Evolutionary conservation across 768 basidiomycete species (phyloP).

Genomic region (Hebeloma cylindrosporum): DNA sequence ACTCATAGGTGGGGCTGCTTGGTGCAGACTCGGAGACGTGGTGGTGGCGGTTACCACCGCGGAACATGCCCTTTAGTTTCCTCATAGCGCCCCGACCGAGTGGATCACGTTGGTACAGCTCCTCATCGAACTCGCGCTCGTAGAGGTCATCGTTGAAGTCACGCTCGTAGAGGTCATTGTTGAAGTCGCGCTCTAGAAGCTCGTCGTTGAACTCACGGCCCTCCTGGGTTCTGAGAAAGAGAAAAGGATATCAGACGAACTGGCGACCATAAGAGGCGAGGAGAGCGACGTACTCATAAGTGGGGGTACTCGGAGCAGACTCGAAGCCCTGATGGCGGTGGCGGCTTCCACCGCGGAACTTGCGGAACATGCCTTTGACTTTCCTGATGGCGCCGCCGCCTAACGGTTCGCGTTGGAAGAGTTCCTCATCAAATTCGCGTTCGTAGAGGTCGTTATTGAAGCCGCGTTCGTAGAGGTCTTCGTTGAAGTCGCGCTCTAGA

Average conservation of each 20-base stretch:
- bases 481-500: not conserved
- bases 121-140: conserved; percentile 9
- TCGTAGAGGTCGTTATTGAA: not conserved
- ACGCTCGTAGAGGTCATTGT: conserved; percentile 13
- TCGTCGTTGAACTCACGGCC: conserved; percentile 14
- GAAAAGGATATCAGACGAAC: conserved; percentile 6
- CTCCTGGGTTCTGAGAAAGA: no score
- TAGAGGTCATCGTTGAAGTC: conserved; percentile 16
- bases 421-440: conserved; percentile 11
- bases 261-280: not conserved
- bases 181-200: conserved; percentile 16
- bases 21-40: not conserved
- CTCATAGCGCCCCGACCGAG: conserved; percentile 6
- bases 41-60: not conserved
- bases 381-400: conserved; percentile 6
- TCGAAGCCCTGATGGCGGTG: not conserved
- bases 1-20: not conserved
- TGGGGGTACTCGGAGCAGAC: no score
- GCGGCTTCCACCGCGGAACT: not conserved
- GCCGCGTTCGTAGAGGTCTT: not conserved
- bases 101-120: conserved; percentile 4
- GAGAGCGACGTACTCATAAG: not conserved
- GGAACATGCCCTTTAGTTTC: not conserved
- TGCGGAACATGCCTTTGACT: not conserved
- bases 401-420: conserved; percentile 5